Percentiles rank a stretch among this genome's conserved stretches.
These are phyloP conservation scores for Zalaria obscura DNA, from an alignment of 2,329 filamentous ascomycete genomes.

Conservation along the genomic window DNA sequence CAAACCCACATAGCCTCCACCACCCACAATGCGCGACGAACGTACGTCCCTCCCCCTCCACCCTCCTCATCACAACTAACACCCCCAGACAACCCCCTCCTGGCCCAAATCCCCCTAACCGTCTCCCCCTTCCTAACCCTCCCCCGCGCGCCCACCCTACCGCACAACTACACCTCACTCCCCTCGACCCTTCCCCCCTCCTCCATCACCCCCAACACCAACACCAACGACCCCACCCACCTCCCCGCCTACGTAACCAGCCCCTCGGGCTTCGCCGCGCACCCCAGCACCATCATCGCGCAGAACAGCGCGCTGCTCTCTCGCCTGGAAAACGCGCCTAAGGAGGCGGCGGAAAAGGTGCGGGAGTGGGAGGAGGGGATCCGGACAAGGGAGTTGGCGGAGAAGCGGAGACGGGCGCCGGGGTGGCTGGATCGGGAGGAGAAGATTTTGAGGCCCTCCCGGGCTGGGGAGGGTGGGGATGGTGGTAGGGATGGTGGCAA, in stretches of 20 bases:
- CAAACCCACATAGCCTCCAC: too few relatives aligned
- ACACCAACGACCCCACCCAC: slow-evolving; percentile 20
- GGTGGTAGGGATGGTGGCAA: neutral
- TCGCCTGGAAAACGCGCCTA: slow-evolving; percentile 56
- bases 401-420: slow-evolving; percentile 66
- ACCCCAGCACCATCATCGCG: slow-evolving; percentile 71
- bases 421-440: slow-evolving; percentile 69
- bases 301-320: slow-evolving; percentile 67
- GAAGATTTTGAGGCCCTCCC: slow-evolving; percentile 54
- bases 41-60: too few relatives aligned
- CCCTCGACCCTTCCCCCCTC: slow-evolving; percentile 74
- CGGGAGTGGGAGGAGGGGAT: slow-evolving; percentile 55
- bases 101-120: slow-evolving; percentile 83
- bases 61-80: too few relatives aligned
- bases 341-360: slow-evolving; percentile 54
- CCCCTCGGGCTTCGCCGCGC: slow-evolving; percentile 60
- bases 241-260: slow-evolving; percentile 62
- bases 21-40: too few relatives aligned
- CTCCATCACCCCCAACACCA: slow-evolving; percentile 8
- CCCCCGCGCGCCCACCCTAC: slow-evolving; percentile 76
- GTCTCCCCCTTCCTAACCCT: slow-evolving; percentile 90
- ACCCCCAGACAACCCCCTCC: slow-evolving; percentile 49
- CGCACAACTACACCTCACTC: slow-evolving; percentile 87
- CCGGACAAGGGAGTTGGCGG: slow-evolving; percentile 52
- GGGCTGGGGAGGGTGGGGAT: slow-evolving; percentile 10